A percentile compares a stretch with the other conserved stretches of the same genome.
These are phyloP conservation scores for Xerocomus amazonicus DNA, from an alignment of 1,284 basidiomycete species.

Conservation along the genomic window DNA sequence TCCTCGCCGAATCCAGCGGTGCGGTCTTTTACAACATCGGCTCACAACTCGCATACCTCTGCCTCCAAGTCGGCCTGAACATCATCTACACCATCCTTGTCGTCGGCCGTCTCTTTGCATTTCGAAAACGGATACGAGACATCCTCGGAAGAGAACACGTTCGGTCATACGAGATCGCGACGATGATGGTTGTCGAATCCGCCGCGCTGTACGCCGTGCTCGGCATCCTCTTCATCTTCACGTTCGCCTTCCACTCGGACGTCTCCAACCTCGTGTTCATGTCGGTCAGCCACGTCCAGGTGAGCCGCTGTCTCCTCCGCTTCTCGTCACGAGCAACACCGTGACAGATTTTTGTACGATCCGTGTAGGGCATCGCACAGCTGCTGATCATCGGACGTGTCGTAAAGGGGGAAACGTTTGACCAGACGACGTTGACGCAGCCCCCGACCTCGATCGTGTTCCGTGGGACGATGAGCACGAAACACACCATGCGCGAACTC, in stretches of 20 bases:
- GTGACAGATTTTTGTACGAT: background rate
- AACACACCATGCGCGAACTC: background rate
- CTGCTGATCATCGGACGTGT: constrained; percentile 32
- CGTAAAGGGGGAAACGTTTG: constrained; percentile 12
- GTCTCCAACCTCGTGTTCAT: constrained; percentile 23
- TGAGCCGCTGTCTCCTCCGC: background rate
- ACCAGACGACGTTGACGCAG: background rate
- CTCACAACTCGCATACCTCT: constrained; percentile 28
- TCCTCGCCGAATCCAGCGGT: constrained; percentile 22
- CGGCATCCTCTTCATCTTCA: constrained; percentile 18
- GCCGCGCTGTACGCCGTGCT: constrained; percentile 19
- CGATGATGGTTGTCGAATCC: constrained; percentile 29
- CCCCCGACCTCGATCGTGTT: constrained; percentile 10
- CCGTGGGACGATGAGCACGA: background rate
- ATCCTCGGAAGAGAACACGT: constrained; percentile 20
- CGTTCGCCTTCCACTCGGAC: constrained; percentile 21
- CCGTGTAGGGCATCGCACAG: constrained; percentile 26
- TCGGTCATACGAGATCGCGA: constrained; percentile 16
- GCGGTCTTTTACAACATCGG: constrained; percentile 26
- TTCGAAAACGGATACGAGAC: constrained; percentile 17
- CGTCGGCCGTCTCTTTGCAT: constrained; percentile 18
- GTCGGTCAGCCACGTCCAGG: constrained; percentile 26
- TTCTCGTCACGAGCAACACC: no score
- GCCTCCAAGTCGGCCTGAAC: constrained; percentile 27
- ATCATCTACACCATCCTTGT: constrained; percentile 33